These are phyloP conservation scores for Fragaria iinumae DNA, from an alignment of 306 rosid species.

Conservation along the genomic window DNA sequence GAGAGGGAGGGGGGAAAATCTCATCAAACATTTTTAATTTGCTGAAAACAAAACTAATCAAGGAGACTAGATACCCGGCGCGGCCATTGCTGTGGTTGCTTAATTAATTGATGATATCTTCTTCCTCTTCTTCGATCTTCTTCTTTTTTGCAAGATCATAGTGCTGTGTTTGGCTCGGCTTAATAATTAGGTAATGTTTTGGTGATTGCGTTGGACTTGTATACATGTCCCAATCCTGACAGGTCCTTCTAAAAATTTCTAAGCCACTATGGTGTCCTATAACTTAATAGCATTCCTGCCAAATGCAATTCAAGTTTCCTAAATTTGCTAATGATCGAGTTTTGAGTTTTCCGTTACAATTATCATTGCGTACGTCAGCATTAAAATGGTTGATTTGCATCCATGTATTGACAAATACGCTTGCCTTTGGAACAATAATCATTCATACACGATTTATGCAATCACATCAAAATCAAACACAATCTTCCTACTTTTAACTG, in stretches of 20 bases:
- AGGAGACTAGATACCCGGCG: no score
- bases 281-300: not conserved
- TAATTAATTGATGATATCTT: not conserved
- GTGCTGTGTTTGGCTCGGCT: constrained; percentile 16
- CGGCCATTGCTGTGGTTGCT: not conserved
- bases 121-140: no score
- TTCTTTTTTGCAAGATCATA: constrained; percentile 10
- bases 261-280: constrained; percentile 15
- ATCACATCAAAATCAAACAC: not conserved
- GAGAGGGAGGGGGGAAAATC: not conserved
- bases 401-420: not conserved
- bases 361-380: not conserved
- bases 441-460: not conserved
- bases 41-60: no score
- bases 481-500: not conserved
- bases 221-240: constrained; percentile 27
- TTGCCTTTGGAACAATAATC: not conserved
- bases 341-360: not conserved
- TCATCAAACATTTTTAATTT: no score
- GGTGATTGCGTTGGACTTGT: constrained; percentile 22
- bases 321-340: not conserved
- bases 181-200: constrained; percentile 15
- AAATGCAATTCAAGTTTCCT: constrained; percentile 2
- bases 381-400: not conserved
- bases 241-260: constrained; percentile 26